Base-by-base conservation (phyloP, 1,139 yeast genomes). In the Debaryomycetaceae sp. region DNA sequence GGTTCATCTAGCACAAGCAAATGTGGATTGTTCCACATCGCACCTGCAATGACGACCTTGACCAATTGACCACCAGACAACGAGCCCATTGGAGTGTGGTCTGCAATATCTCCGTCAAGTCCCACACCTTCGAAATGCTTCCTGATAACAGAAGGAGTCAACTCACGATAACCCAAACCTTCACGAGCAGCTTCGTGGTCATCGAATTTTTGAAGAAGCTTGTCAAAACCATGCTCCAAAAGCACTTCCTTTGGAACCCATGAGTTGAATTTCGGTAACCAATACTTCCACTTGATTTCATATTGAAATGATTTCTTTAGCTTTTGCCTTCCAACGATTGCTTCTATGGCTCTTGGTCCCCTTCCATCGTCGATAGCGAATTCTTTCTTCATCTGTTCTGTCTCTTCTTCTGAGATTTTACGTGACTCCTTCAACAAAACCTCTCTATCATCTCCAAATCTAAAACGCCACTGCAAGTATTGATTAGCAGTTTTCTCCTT, bases 21-120 rank as follows among this genome's bases (percentile, higher is more conserved):
- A 70, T 93, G 99, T n/a, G 99, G 99, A 64, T 93, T 93, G 71
- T 93, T 91, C 99, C 99, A 93, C 95, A 93, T 93, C 53, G 98
- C 98, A 69, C 98, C 98, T 14, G 99, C 99, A 75, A 93, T 91
- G 50, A 93, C 99, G 51, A 93, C 98, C 72, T 93, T 93, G 51
- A 93, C 99, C 63, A 91, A 79, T 75, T 93, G 99, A 56, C 99
- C 99, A 63, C 99, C 99, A 37, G 97, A 90, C 51, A 93, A 76
- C 8, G 97, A 89, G 20, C 98, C 98, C 80, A 93, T 76, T 43
- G 97, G 97, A 22, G 97, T 93, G 66, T 93, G 98, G 66, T 93
- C 97, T 36, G 98, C 98, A 70, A 93, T 91, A 60, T 93, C 99
- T 56, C 97, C 95, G 62, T 93, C 99, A 54, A 93, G 77, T 47